A percentile compares a stretch with the other conserved stretches of the same genome.
phyloP scores from a whole-genome alignment of 306 rosid genomes.

The Vachellia collinsii region DNA sequence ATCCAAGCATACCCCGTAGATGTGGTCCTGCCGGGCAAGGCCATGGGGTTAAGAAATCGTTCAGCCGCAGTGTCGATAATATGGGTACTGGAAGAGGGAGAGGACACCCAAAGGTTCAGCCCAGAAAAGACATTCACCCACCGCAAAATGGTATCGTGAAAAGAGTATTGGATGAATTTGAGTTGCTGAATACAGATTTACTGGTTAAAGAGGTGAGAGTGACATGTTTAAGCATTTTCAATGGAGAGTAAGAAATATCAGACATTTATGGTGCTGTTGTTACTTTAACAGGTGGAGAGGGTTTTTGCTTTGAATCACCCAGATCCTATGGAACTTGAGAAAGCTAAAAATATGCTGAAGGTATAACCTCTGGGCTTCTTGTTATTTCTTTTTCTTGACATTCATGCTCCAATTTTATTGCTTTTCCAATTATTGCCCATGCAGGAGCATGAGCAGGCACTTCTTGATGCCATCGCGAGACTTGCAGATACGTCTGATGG shows the following conservation, averaged over 20 bases:
- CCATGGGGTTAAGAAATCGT: slow-evolving; percentile 62
- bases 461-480: slow-evolving; percentile 58
- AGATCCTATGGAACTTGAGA: slow-evolving; percentile 61
- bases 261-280: slow-evolving; percentile 19
- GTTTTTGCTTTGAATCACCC: slow-evolving; percentile 56
- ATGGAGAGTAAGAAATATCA: not conserved
- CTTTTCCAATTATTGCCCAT: slow-evolving; percentile 10
- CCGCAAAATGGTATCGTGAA: slow-evolving; percentile 83
- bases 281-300: slow-evolving; percentile 56
- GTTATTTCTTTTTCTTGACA: not conserved
- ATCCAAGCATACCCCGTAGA: slow-evolving; percentile 52
- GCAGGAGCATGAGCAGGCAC: slow-evolving; percentile 65
- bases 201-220: slow-evolving; percentile 82
- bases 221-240: slow-evolving; percentile 26
- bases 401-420: not conserved
- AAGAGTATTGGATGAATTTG: slow-evolving; percentile 67
- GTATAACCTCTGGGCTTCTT: slow-evolving; percentile 35
- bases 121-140: slow-evolving; percentile 60
- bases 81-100: slow-evolving; percentile 73
- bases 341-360: slow-evolving; percentile 57
- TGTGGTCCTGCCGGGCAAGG: slow-evolving; percentile 59
- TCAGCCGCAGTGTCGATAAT: slow-evolving; percentile 47
- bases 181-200: slow-evolving; percentile 77
- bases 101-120: slow-evolving; percentile 56
- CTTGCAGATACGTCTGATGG: slow-evolving; percentile 64